A percentile compares a stretch with the other conserved stretches of the same genome.
phyloP scores from a whole-genome alignment of 1,139 yeast genomes.

The Zhuliangozyma parablackwelliae region DNA sequence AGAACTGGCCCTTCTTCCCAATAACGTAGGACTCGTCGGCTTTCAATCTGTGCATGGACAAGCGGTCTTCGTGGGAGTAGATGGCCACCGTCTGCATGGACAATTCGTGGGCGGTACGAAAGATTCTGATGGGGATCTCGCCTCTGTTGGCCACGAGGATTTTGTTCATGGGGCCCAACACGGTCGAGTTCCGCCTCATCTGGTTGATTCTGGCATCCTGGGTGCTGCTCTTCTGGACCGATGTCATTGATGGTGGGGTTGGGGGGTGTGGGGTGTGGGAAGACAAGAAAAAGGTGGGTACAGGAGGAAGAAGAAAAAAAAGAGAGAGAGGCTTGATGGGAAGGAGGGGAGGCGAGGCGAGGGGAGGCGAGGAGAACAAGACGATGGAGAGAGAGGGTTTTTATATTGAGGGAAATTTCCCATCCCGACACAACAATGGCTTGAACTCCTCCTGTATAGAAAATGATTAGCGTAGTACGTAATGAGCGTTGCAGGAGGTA shows the following conservation, averaged over 20 bases:
- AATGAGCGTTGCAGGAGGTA: no score
- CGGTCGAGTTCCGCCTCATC: conserved; percentile 60
- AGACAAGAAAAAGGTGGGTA: conserved; percentile 5
- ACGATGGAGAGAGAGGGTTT: no score
- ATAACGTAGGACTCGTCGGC: conserved; percentile 92
- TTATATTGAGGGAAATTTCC: no score
- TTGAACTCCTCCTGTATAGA: no score
- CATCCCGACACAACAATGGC: no score
- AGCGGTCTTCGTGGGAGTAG: conserved; percentile 92
- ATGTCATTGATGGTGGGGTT: conserved; percentile 10
- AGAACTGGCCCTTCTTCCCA: conserved; percentile 82
- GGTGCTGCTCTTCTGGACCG: conserved; percentile 13
- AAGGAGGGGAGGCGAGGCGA: no score
- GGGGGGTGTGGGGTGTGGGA: not conserved
- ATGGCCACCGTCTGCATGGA: conserved; percentile 98
- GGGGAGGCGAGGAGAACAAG: no score
- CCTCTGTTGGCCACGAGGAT: conserved; percentile 93
- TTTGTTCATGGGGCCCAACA: conserved; percentile 65
- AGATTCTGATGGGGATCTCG: conserved; percentile 85
- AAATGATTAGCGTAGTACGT: no score
- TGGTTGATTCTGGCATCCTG: conserved; percentile 31
- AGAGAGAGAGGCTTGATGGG: not conserved
- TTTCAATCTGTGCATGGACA: conserved; percentile 91
- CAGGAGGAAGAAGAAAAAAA: conserved; percentile 2
- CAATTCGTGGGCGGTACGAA: conserved; percentile 95